Evolutionary conservation across 768 basidiomycete species (phyloP).

Genomic region (Holtermanniella nyarrowii): DNA sequence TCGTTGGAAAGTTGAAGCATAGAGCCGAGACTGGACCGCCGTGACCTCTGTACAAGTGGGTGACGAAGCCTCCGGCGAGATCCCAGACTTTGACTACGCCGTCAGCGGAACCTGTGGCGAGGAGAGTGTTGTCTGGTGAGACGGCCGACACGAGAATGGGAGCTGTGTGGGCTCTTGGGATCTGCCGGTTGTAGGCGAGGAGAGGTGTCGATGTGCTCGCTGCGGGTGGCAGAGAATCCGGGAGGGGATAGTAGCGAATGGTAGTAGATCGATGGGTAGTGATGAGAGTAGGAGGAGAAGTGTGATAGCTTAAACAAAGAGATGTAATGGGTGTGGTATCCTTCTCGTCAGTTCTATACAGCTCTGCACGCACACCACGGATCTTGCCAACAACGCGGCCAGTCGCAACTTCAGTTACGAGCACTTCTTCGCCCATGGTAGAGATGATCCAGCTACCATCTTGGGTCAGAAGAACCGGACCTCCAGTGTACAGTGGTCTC

Average conservation of each 20-base stretch:
- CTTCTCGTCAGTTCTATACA: slow-evolving; percentile 42
- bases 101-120: slow-evolving; percentile 93
- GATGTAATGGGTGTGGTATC: slow-evolving; percentile 76
- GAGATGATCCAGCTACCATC: slow-evolving; percentile 75
- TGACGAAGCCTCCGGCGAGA: slow-evolving; percentile 71
- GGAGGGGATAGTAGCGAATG: slow-evolving; percentile 74
- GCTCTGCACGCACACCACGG: slow-evolving; percentile 55
- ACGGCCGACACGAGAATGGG: slow-evolving; percentile 80
- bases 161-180: slow-evolving; percentile 79
- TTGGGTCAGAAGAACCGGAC: slow-evolving; percentile 65
- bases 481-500: slow-evolving; percentile 74
- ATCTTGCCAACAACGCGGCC: slow-evolving; percentile 72
- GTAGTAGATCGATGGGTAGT: slow-evolving; percentile 72
- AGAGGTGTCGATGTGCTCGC: slow-evolving; percentile 37
- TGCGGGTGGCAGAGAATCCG: slow-evolving; percentile 36
- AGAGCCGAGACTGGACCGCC: slow-evolving; percentile 94
- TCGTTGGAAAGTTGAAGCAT: slow-evolving; percentile 64
- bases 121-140: slow-evolving; percentile 65
- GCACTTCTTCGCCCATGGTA: slow-evolving; percentile 73
- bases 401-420: slow-evolving; percentile 67
- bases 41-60: slow-evolving; percentile 91
- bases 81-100: slow-evolving; percentile 97
- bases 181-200: slow-evolving; percentile 60
- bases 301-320: slow-evolving; percentile 62
- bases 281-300: slow-evolving; percentile 51